A percentile compares a stretch with the other conserved stretches of the same genome.
Evolutionary conservation across 1,139 yeast genomes (phyloP).

Genomic region (Debaryomyces coudertii): DNA sequence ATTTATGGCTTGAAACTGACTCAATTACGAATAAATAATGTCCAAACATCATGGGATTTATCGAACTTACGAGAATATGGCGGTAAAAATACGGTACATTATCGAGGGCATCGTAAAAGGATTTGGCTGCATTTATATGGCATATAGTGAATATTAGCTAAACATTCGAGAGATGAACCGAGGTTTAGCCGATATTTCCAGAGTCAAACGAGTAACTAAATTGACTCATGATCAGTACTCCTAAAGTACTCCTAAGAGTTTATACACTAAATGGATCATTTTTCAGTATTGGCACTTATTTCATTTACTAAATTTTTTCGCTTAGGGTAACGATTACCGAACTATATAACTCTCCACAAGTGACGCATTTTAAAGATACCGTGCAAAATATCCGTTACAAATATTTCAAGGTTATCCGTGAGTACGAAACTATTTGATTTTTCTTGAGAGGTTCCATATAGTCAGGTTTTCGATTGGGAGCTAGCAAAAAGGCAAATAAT

Average conservation of each 20-base stretch:
- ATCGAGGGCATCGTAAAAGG: neutral
- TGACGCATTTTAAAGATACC: neutral
- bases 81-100: neutral
- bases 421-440: neutral
- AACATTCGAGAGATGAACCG: neutral
- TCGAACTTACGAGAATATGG: neutral
- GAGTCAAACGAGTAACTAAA: neutral
- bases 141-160: neutral
- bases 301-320: neutral
- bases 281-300: neutral
- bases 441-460: neutral
- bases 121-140: neutral
- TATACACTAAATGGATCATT: neutral
- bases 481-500: neutral
- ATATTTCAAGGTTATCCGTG: neutral
- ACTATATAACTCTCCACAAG: neutral
- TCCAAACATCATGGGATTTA: neutral
- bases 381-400: neutral
- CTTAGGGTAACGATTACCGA: conserved; percentile 1
- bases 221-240: conserved; percentile 2
- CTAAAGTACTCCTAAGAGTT: too few relatives aligned
- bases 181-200: neutral
- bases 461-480: neutral
- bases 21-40: neutral
- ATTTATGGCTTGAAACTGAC: conserved; percentile 1